These are phyloP conservation scores for Aureobasidium uvarum DNA, from an alignment of 2,329 filamentous ascomycete species.

Conservation along the genomic window DNA sequence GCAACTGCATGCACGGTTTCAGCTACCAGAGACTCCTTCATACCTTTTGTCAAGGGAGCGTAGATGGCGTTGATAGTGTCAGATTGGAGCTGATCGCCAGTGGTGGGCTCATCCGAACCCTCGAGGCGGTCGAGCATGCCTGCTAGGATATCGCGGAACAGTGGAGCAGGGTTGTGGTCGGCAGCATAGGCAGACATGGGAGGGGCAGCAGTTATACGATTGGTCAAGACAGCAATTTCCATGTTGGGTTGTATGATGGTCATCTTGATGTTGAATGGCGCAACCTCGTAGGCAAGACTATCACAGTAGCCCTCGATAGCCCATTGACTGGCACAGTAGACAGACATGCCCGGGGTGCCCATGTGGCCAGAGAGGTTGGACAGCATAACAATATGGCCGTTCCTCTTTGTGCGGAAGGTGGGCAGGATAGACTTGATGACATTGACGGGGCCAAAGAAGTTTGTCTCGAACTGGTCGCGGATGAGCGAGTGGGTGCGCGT, in stretches of 20 bases:
- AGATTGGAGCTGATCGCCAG: constrained; percentile 48
- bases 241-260: constrained; percentile 95
- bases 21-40: constrained; percentile 71
- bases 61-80: constrained; percentile 65
- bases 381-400: constrained; percentile 85
- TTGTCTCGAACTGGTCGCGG: constrained; percentile 87
- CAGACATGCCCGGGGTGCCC: constrained; percentile 83
- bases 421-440: constrained; percentile 88
- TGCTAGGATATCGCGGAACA: constrained; percentile 77
- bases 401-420: constrained; percentile 72
- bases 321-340: constrained; percentile 92
- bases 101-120: constrained; percentile 41
- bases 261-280: constrained; percentile 94
- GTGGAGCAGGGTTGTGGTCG: constrained; percentile 70
- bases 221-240: constrained; percentile 84
- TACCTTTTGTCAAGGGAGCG: constrained; percentile 65
- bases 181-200: constrained; percentile 68
- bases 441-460: constrained; percentile 95
- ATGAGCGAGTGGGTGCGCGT: constrained; percentile 73
- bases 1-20: constrained; percentile 91
- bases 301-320: constrained; percentile 95
- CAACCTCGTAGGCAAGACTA: constrained; percentile 86
- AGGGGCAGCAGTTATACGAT: constrained; percentile 80
- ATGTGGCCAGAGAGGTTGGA: constrained; percentile 90
- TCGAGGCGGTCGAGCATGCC: constrained; percentile 76